Conservation (phyloP, 1,284 basidiomycete genomes). For the Malassezia slooffiae region DNA sequence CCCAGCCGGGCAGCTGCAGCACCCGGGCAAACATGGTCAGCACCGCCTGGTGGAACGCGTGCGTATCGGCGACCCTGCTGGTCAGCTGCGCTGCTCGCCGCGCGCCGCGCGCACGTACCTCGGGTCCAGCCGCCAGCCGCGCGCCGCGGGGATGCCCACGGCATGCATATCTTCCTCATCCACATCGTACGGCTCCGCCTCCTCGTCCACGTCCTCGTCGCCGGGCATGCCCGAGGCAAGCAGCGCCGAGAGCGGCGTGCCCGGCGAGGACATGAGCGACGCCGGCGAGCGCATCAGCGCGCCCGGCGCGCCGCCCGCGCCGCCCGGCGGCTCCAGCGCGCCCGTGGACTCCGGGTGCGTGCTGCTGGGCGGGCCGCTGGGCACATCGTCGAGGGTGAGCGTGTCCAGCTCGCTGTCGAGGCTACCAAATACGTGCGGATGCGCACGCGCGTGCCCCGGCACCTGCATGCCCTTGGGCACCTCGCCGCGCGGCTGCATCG, state of each 20-base stretch:
- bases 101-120: conserved; percentile 14
- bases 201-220: conserved; percentile 17
- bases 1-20: conserved; percentile 33
- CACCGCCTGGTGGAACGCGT: conserved; percentile 24
- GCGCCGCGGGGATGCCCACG: conserved; percentile 39
- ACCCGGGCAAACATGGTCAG: conserved; percentile 28
- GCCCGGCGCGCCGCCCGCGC: too few species aligned
- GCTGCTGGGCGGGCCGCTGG: not conserved
- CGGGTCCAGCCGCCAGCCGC: conserved; percentile 33
- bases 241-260: too few species aligned
- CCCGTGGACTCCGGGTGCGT: not conserved
- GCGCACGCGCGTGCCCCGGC: not conserved
- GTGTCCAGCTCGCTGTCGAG: conserved; percentile 11
- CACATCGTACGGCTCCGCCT: conserved; percentile 30
- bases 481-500: too few species aligned
- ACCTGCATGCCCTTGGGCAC: too few species aligned
- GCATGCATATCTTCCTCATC: conserved; percentile 46
- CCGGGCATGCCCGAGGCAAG: too few species aligned
- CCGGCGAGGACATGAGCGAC: too few species aligned
- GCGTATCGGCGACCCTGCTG: conserved; percentile 22
- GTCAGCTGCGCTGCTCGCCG: not conserved
- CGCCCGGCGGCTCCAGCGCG: too few species aligned
- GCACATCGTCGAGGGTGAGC: conserved; percentile 4
- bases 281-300: too few species aligned
- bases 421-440: not conserved